Base-by-base conservation (phyloP, 306 rosid species). In the Cucumis melo region DNA sequence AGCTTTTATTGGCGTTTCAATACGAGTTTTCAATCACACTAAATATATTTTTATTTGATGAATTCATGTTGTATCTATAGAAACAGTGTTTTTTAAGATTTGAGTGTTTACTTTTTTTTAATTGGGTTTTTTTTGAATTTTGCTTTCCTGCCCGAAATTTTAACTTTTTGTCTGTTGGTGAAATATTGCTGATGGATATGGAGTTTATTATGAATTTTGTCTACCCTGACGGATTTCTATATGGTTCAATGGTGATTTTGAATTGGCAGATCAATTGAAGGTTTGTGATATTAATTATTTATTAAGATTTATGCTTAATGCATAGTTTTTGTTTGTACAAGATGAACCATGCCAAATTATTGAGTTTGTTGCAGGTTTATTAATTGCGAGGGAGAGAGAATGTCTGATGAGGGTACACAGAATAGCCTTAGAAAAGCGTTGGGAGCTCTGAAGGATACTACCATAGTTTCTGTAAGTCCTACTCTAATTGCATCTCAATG, bases 381-480 rank as follows among this genome's bases (percentile, higher is more conserved):
- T 61, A 81, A 78, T 41, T 67, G 77, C 78, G 80, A 79, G 85
- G 76, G 88, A 84, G 85, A 76, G 85, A 88, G 79, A 73, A 95
- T 95, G 99, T 80, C 99, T 0, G 92, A 97, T 71, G 88, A 82
- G 41, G 92, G 94, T 66, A 79, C 93, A 12, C 99, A 94, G 88
- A 95, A 92, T 3, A 92, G 96, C 83, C 66, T 95, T 60, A 80
- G 99, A 74, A 95, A 92, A 86, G 99, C 97, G 39, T 93, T 95
- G 46, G 99, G 99, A 44, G 91, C 99, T 51, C 90, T 95, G 57
- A 95, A 95, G 89, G 99, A 95, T 42, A 88, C 96, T 41, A 92
- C 99, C 59, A 92, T 98, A 21, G 99, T 95, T 48, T 95, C 50
- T 23, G 8, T 51, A n/a, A 67, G 55, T 55, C 10, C 34, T 67